Conservation (phyloP, 257 asterid genomes). For the Paraleonurus japonicus region DNA sequence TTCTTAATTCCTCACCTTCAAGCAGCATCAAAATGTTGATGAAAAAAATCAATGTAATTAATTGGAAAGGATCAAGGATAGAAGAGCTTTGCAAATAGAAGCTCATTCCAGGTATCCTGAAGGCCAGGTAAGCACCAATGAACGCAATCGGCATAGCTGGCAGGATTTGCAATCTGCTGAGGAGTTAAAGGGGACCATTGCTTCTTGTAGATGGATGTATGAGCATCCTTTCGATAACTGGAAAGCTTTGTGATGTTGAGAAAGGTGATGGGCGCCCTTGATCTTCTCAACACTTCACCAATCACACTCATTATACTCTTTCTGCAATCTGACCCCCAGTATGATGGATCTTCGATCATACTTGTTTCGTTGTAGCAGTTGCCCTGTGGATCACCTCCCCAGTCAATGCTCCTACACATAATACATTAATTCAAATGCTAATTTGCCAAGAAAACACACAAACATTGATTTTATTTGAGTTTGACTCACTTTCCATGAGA, state of each 20-base stretch:
- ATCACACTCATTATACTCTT: slow-evolving; percentile 47
- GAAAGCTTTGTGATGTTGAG: slow-evolving; percentile 66
- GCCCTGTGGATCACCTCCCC: slow-evolving; percentile 56
- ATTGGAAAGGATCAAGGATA: slow-evolving; percentile 41
- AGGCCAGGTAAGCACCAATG: slow-evolving; percentile 80
- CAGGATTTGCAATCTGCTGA: slow-evolving; percentile 50
- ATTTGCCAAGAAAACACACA: too few relatives aligned
- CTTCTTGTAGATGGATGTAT: slow-evolving; percentile 64
- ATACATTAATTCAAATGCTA: not conserved
- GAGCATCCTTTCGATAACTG: slow-evolving; percentile 67
- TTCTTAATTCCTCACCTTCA: not conserved
- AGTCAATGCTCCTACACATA: slow-evolving; percentile 44
- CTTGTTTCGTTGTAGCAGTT: slow-evolving; percentile 63
- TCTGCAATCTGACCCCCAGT: slow-evolving; percentile 55
- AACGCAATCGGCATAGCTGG: slow-evolving; percentile 58
- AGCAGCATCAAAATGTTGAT: not conserved
- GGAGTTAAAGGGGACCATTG: slow-evolving; percentile 52
- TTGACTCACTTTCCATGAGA: slow-evolving; percentile 52
- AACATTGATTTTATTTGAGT: not conserved
- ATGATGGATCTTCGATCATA: slow-evolving; percentile 37
- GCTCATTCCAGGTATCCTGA: slow-evolving; percentile 73
- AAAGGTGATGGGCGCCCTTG: slow-evolving; percentile 44
- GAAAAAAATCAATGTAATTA: slow-evolving; percentile 23
- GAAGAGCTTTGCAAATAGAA: slow-evolving; percentile 50
- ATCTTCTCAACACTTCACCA: slow-evolving; percentile 33